These are phyloP conservation scores for Phytophthora litchii DNA, from an alignment of 352 stramenopile species.

Conservation along the genomic window DNA sequence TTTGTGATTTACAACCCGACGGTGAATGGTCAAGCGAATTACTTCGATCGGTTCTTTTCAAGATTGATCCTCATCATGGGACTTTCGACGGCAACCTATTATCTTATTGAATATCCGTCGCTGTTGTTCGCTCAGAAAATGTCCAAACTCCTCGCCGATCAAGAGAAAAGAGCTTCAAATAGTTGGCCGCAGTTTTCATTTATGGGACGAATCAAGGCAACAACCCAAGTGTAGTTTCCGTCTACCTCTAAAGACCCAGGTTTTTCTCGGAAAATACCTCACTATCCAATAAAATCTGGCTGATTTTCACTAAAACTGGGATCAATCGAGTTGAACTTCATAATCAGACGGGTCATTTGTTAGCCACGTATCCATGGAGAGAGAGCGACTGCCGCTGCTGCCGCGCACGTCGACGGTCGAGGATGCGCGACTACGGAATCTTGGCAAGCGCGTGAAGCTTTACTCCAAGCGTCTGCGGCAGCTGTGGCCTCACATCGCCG, in stretches of 20 bases:
- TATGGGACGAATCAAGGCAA: constrained; percentile 5
- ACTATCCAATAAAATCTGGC: neutral
- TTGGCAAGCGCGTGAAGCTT: constrained; percentile 58
- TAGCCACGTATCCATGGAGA: constrained; percentile 3
- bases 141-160: constrained; percentile 8
- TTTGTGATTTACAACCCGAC: constrained; percentile 29
- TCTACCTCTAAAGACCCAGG: neutral
- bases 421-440: constrained; percentile 48
- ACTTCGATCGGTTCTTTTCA: constrained; percentile 48
- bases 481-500: constrained; percentile 44
- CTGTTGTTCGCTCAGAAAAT: constrained; percentile 38
- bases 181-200: constrained; percentile 2
- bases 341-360: constrained; percentile 7
- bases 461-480: constrained; percentile 61
- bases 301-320: neutral
- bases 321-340: constrained; percentile 21
- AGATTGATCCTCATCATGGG: constrained; percentile 32
- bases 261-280: neutral
- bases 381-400: constrained; percentile 27
- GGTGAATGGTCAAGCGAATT: constrained; percentile 3
- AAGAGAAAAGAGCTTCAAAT: constrained; percentile 17
- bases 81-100: constrained; percentile 41
- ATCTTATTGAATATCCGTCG: constrained; percentile 52
- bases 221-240: constrained; percentile 1
- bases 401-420: constrained; percentile 37